Evolutionary conservation across 805 yeast genomes (phyloP), one percentile per base, ranked within the genome.

Genomic region (Sugiyamaella marilandica): DNA sequence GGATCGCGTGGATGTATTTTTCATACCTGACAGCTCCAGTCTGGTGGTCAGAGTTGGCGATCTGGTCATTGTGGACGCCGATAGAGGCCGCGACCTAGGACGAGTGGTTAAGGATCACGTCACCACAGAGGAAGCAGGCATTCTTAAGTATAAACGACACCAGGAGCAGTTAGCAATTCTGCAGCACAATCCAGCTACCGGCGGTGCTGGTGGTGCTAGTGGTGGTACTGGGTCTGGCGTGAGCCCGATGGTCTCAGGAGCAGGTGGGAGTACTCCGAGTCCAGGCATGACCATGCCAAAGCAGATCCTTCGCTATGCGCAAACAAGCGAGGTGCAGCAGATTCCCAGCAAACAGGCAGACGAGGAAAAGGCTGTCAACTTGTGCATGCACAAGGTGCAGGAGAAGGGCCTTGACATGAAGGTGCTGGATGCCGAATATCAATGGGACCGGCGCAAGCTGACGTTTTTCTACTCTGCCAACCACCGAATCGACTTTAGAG

Each of bases 31-130:
- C 11, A 59, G 62, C 26, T 60, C 74, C 10, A 64, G 67, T 19
- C 60, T 67, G 26, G 61, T 58, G 32, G 66, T 82, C 41, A 69
- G 72, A 47, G 67, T 73, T 4, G 86, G 86, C 19, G 90, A 85
- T 63, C 74, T 85, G 62, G 92, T 87, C 13, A 80, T 86, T 62
- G 95, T 86, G 14, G 92, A 87, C 63, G 95, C 94, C 1, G 95
- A 87, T 63, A 73, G 95, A 33, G 95, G 95, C 35, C 70, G 81
- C 35, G 95, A 87, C 67, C 74, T 87, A 55, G 95, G 95, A 35
- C 77, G 78, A 62, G 78, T 87, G 44, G 78, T 79, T 35, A 75
- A 77, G 54, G 69, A 82, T 60, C 76, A 80, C 59, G 77, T 87
- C 26, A 70, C 83, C 2, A 69, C 78, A 35, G 86, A 82, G 59